A percentile compares a stretch with the other conserved stretches of the same genome.
phyloP scores from a whole-genome alignment of 805 yeast species.

The Saccharomycopsis schoenii region DNA sequence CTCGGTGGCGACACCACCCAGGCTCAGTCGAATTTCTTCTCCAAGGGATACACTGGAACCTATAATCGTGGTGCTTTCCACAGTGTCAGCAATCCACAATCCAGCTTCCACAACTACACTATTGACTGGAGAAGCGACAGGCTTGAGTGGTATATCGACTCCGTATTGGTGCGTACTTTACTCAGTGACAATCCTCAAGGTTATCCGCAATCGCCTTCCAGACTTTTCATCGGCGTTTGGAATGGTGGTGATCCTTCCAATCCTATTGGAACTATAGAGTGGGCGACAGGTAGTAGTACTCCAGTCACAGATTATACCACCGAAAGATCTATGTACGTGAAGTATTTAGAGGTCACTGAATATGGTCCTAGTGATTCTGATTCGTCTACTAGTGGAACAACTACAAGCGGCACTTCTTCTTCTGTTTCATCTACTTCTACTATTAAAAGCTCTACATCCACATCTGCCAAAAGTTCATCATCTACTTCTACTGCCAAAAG shows the following conservation, averaged over 20 bases:
- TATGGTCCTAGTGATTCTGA: slow-evolving; percentile 45
- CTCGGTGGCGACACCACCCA: slow-evolving; percentile 69
- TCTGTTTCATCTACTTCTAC: slow-evolving; percentile 11
- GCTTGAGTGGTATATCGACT: slow-evolving; percentile 67
- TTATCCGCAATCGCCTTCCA: slow-evolving; percentile 85
- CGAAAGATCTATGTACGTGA: slow-evolving; percentile 60
- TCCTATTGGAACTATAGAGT: slow-evolving; percentile 58
- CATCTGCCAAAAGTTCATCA: slow-evolving; percentile 17
- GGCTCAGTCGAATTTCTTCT: slow-evolving; percentile 71
- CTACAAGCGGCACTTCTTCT: slow-evolving; percentile 30
- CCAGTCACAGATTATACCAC: slow-evolving; percentile 43
- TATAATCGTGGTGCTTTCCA: slow-evolving; percentile 77
- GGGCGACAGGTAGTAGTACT: slow-evolving; percentile 60
- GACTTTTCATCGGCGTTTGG: slow-evolving; percentile 47
- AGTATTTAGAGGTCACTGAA: slow-evolving; percentile 52
- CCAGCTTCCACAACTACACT: slow-evolving; percentile 63
- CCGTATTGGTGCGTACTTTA: slow-evolving; percentile 55
- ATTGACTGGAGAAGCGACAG: slow-evolving; percentile 71
- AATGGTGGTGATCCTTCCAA: slow-evolving; percentile 72
- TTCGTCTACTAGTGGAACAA: slow-evolving; percentile 18
- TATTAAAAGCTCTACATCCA: slow-evolving; percentile 3
- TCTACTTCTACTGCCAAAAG: slow-evolving; percentile 21
- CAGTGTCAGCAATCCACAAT: slow-evolving; percentile 44
- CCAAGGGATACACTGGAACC: slow-evolving; percentile 68
- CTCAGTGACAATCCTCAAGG: slow-evolving; percentile 47